Conservation (phyloP, 2,329 filamentous ascomycete species). For the Exophiala dermatitidis region DNA sequence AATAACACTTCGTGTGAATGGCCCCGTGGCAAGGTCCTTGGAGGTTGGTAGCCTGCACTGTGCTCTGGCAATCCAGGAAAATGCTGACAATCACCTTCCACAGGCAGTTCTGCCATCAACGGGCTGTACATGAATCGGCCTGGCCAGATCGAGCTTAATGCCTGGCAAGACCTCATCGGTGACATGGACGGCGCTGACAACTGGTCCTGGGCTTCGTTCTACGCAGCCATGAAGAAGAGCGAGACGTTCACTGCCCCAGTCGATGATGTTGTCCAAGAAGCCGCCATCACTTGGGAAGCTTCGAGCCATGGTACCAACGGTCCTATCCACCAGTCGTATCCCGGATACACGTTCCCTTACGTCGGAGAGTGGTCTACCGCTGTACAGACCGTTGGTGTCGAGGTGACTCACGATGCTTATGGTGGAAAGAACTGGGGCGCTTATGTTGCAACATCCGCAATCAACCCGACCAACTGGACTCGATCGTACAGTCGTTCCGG, state of each 20-base stretch:
- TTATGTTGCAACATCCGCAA: constrained; percentile 32
- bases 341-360: constrained; percentile 30
- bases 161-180: constrained; percentile 31
- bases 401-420: constrained; percentile 29
- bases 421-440: constrained; percentile 31
- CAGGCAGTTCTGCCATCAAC: constrained; percentile 34
- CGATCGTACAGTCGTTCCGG: constrained; percentile 33
- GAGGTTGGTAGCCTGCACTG: constrained; percentile 25
- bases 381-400: constrained; percentile 27
- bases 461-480: constrained; percentile 34
- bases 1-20: constrained; percentile 30
- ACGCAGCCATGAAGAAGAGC: constrained; percentile 34
- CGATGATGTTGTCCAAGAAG: constrained; percentile 31
- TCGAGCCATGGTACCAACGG: constrained; percentile 40
- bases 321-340: constrained; percentile 45
- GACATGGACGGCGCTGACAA: constrained; percentile 34
- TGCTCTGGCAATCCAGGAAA: background rate
- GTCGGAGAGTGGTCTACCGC: constrained; percentile 18
- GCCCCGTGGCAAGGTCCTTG: constrained; percentile 33
- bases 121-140: constrained; percentile 34
- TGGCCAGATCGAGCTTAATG: constrained; percentile 31
- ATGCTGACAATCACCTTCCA: constrained; percentile 3
- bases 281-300: constrained; percentile 36
- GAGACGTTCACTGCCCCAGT: constrained; percentile 38
- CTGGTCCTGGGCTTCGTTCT: constrained; percentile 34